Evolutionary conservation across 1,139 yeast species (phyloP).

Genomic region (Suhomyces wounanorum): DNA sequence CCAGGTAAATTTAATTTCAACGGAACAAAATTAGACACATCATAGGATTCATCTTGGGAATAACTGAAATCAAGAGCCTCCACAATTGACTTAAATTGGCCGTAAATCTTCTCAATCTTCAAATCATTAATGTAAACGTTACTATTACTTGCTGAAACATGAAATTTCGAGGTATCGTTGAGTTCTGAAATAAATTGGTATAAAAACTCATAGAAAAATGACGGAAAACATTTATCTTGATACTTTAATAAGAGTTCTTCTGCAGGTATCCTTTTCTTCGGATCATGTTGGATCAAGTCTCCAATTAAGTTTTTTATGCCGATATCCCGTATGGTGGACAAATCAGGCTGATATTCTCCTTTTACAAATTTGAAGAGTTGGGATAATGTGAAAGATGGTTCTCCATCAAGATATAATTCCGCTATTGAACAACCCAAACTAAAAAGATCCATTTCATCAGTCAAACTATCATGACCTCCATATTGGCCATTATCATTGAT

Average conservation of each 20-base stretch:
- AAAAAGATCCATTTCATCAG: slow-evolving; percentile 82
- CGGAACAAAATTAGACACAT: slow-evolving; percentile 26
- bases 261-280: slow-evolving; percentile 59
- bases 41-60: slow-evolving; percentile 12
- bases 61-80: slow-evolving; percentile 48
- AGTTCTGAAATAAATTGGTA: slow-evolving; percentile 61
- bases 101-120: slow-evolving; percentile 58
- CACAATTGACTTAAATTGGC: slow-evolving; percentile 56
- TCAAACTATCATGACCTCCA: slow-evolving; percentile 38
- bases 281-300: slow-evolving; percentile 66
- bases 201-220: slow-evolving; percentile 66
- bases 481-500: slow-evolving; percentile 33
- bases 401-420: slow-evolving; percentile 83
- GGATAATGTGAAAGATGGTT: slow-evolving; percentile 81
- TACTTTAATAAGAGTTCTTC: slow-evolving; percentile 53
- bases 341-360: slow-evolving; percentile 64
- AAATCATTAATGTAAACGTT: slow-evolving; percentile 51
- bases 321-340: slow-evolving; percentile 54
- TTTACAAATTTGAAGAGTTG: slow-evolving; percentile 82
- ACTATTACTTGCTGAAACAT: slow-evolving; percentile 21
- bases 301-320: slow-evolving; percentile 54
- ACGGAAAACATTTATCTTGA: slow-evolving; percentile 62
- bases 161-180: slow-evolving; percentile 28
- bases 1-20: slow-evolving; percentile 54
- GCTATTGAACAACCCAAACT: slow-evolving; percentile 91